Conservation (phyloP, 108 stramenopile genomes). For the Skeletonema tropicum region DNA sequence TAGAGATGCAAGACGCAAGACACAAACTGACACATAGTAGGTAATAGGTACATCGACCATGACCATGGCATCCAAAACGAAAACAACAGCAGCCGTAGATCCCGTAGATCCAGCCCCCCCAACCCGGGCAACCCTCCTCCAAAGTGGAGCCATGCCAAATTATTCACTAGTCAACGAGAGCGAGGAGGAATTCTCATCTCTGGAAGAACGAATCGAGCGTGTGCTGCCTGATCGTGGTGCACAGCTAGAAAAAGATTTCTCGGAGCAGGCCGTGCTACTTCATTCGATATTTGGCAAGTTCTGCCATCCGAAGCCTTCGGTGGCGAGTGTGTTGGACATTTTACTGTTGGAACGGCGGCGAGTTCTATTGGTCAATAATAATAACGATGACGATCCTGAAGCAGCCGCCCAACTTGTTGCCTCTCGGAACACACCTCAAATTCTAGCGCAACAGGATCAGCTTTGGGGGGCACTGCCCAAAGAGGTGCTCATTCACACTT, state of each 20-base stretch:
- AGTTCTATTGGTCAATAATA: slow-evolving; percentile 14
- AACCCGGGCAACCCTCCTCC: slow-evolving; percentile 24
- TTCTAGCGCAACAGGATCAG: background rate
- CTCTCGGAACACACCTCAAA: too few species aligned
- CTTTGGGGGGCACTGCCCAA: slow-evolving; percentile 18
- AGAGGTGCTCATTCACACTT: slow-evolving; percentile 29
- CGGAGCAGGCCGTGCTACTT: slow-evolving; percentile 32
- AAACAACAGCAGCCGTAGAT: too few species aligned
- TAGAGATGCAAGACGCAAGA: too few species aligned
- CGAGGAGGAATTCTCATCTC: slow-evolving; percentile 3
- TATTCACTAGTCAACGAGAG: slow-evolving; percentile 11
- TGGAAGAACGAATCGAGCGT: slow-evolving; percentile 5
- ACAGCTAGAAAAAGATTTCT: background rate
- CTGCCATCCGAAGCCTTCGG: slow-evolving; percentile 51
- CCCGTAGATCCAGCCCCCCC: too few species aligned
- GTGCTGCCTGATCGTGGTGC: too few species aligned
- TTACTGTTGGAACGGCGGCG: slow-evolving; percentile 40
- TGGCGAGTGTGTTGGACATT: slow-evolving; percentile 45
- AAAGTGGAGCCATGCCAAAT: slow-evolving; percentile 33
- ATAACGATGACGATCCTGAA: background rate
- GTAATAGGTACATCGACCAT: too few species aligned
- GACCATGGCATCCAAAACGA: too few species aligned
- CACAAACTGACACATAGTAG: too few species aligned
- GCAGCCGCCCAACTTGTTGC: background rate
- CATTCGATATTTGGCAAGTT: slow-evolving; percentile 62